phyloP scores from a whole-genome alignment of 345 rosid genomes.

The Pugionium dolabratum region DNA sequence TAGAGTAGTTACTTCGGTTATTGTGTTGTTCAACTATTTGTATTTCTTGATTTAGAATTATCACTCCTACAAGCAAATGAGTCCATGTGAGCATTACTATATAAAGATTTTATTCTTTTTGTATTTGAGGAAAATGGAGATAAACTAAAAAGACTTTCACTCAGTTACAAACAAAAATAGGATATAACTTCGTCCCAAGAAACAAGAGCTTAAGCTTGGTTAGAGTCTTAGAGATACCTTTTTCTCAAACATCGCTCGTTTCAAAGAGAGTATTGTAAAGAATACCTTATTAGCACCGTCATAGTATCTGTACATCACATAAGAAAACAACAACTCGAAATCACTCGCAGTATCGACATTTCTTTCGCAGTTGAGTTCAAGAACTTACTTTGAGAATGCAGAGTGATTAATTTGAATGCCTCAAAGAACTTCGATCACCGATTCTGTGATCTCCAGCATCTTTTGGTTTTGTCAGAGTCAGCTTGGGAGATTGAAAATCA shows the following conservation, averaged over 20 bases:
- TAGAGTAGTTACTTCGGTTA: no score
- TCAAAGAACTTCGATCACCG: slow-evolving; percentile 54
- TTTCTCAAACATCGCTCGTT: slow-evolving; percentile 72
- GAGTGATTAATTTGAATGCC: slow-evolving; percentile 60
- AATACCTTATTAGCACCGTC: slow-evolving; percentile 36
- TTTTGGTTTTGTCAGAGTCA: slow-evolving; percentile 46
- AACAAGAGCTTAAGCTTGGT: slow-evolving; percentile 17
- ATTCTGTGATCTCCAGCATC: slow-evolving; percentile 43
- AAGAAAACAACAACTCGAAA: slow-evolving; percentile 8
- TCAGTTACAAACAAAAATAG: slow-evolving; percentile 34
- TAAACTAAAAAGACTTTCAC: neutral
- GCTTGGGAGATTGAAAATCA: slow-evolving; percentile 51
- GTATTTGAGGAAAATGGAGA: neutral
- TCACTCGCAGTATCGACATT: slow-evolving; percentile 13
- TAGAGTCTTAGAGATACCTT: slow-evolving; percentile 45
- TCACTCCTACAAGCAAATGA: slow-evolving; percentile 38
- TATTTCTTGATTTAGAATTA: slow-evolving; percentile 39
- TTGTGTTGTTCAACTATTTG: no score
- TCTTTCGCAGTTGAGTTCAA: slow-evolving; percentile 13
- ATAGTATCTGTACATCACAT: slow-evolving; percentile 52
- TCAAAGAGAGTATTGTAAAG: neutral
- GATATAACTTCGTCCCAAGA: neutral
- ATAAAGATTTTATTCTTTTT: neutral
- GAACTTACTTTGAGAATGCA: slow-evolving; percentile 72
- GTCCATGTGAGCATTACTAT: neutral